Evolutionary conservation across 495 filamentous ascomycete species (phyloP), one percentile per base, ranked within the genome.

Genomic region (Cercophora newfieldiana): DNA sequence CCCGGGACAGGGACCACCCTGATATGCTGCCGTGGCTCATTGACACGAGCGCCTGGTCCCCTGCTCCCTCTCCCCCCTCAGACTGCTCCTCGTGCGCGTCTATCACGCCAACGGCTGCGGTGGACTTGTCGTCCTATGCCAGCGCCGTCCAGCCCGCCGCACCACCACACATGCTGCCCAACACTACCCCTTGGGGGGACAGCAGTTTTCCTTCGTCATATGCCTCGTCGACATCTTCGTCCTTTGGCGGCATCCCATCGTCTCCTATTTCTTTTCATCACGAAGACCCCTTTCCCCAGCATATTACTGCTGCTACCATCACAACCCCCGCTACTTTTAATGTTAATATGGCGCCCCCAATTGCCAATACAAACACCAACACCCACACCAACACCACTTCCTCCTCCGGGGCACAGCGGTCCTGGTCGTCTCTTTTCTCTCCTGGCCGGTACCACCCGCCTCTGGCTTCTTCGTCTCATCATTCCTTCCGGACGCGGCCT

Each of bases 31-130:
- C 68, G 57, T 74, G 68, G 76, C 64, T 73, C 59, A 74, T 78
- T 71, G 78, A 74, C 69, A 71, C 76, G 65, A 74, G 63, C 64
- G 70, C 74, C 66, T 75, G 72, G 76, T 76, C 75, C 50, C 68
- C 72, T 44, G 57, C 72, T 49, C 66, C 69, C 31, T 75, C 70
- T 53, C 44, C 57, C 64, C 73, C 71, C 71, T 79, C 70, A 64
- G 33, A 71, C 68, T 74, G 68, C 64, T 78, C 71, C 67, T 72
- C 71, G 12, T 65, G 54, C 66, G 70, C 69, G 67, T 71, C 60
- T 3, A 50, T 59, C 26, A 74, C 71, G 29, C 69, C 69, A 19
- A 72, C 73, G 37, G 67, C 72, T 47, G 54, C 66, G 26, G 59
- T 66, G 25, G 59, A 61, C 37, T 66, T 64, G 28, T 37, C 57